These are phyloP conservation scores for Tulasnella sp. DNA, from an alignment of 768 basidiomycete species.

Conservation along the genomic window DNA sequence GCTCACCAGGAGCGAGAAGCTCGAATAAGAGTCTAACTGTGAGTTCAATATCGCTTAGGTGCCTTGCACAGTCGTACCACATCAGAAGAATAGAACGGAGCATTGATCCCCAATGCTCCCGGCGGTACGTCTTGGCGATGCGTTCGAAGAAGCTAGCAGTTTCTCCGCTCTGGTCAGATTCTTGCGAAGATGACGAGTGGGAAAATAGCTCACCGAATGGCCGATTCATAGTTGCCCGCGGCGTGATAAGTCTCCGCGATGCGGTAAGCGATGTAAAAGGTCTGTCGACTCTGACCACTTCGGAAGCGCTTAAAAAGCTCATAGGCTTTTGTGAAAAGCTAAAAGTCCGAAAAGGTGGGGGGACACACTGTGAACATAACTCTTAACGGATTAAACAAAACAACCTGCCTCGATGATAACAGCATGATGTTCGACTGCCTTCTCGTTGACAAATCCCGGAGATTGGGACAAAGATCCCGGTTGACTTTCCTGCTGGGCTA, in stretches of 20 bases:
- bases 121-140: constrained; percentile 82
- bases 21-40: constrained; percentile 75
- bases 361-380: neutral
- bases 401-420: constrained; percentile 72
- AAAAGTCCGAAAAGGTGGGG: neutral
- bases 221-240: constrained; percentile 79
- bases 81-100: constrained; percentile 68
- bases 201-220: constrained; percentile 59
- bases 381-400: constrained; percentile 7
- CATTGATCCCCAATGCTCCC: constrained; percentile 75
- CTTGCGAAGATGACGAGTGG: neutral
- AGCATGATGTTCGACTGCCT: constrained; percentile 83
- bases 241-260: constrained; percentile 85
- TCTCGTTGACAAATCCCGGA: constrained; percentile 83
- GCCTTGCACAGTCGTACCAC: constrained; percentile 81
- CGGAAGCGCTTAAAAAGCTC: constrained; percentile 82
- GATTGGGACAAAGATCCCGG: constrained; percentile 44
- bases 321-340: constrained; percentile 94
- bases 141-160: constrained; percentile 79
- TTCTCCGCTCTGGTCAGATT: neutral
- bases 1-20: constrained; percentile 72
- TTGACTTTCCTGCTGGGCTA: constrained; percentile 33
- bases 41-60: constrained; percentile 69
- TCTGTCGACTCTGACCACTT: constrained; percentile 66
- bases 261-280: constrained; percentile 84